Evolutionary conservation across 495 filamentous ascomycete species (phyloP), one percentile per base, ranked within the genome.

Genomic region (Neurospora tetrasperma): DNA sequence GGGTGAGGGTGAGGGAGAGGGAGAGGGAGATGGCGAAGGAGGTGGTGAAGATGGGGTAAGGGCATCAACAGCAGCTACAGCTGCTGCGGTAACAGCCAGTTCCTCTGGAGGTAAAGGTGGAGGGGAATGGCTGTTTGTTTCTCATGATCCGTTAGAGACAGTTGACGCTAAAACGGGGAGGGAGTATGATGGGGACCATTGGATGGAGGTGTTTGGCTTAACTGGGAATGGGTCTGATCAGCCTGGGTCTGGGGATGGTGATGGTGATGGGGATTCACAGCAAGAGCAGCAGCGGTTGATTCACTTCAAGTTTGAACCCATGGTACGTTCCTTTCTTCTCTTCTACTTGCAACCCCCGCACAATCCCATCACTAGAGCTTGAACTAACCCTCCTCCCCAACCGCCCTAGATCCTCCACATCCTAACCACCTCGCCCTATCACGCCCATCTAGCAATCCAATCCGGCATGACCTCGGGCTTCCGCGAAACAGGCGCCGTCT

Each of bases 281-380:
- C 69, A 76, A 43, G 75, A 66, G 10, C 66, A 69, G 70, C 75
- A 83, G 59, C 87, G 92, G 74, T 85, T 93, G 76, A 88, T 97
- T 48, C 93, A 93, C 79, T 92, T 97, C 84, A 94, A 96, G 80
- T 97, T 95, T 78, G 94, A 97, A 79, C 92, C 95, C 42, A 92
- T 98, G 93, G 94, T 96, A 86, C 74, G 88, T 74, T 66, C 27
- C 74, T 42, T 74, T 46, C 66, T 54, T 20, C 62, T 7, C 39
- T 39, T 8, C 39, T 39, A 43, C 35, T 38, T 38, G 27, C 27
- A 31, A 2, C 27, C 27, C 27, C 2, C 27, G n/a, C n/a, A n/a
- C n/a, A n/a, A n/a, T n/a, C 23, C 23, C 23, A 23, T 23, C 23
- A 23, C 23, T 23, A 31, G 2, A 31, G 10, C 40, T 41, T 11